phyloP scores from a whole-genome alignment of 208 protist genomes.

The Angomonas deanei region DNA sequence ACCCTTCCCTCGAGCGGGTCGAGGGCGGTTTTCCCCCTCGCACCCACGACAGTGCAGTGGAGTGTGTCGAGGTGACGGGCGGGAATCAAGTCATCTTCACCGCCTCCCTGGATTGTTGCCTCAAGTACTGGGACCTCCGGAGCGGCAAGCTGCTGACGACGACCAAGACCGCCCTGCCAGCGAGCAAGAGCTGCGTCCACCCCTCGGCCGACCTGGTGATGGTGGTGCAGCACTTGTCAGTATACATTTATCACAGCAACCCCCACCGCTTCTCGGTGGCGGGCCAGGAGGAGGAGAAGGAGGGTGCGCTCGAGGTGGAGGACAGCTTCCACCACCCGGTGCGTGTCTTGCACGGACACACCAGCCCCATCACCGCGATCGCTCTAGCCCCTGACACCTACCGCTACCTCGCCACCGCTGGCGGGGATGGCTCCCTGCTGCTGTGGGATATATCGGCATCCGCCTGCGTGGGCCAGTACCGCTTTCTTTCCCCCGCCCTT shows the following conservation, averaged over 20 bases:
- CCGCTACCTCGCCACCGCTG: conserved; percentile 69
- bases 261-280: conserved; percentile 35
- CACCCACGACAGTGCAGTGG: conserved; percentile 64
- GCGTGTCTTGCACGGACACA: conserved; percentile 73
- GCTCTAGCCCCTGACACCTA: conserved; percentile 68
- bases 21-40: background rate
- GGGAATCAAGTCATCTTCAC: conserved; percentile 68
- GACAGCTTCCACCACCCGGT: conserved; percentile 50
- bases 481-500: conserved; percentile 54
- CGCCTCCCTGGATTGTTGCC: conserved; percentile 61
- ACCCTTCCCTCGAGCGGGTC: conserved; percentile 16
- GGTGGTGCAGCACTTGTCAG: conserved; percentile 62
- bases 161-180: conserved; percentile 43
- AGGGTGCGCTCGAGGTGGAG: background rate
- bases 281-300: conserved; percentile 6
- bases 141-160: conserved; percentile 27
- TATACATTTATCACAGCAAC: conserved; percentile 77
- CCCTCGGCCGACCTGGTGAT: conserved; percentile 59
- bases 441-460: conserved; percentile 82
- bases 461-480: conserved; percentile 83
- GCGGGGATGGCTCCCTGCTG: conserved; percentile 62
- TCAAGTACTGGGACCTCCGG: conserved; percentile 77
- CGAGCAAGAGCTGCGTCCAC: conserved; percentile 71
- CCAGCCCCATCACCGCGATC: conserved; percentile 71
- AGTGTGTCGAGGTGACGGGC: conserved; percentile 73